These are phyloP conservation scores for Porcisia hertigi DNA, from an alignment of 208 protist species.

Conservation along the genomic window DNA sequence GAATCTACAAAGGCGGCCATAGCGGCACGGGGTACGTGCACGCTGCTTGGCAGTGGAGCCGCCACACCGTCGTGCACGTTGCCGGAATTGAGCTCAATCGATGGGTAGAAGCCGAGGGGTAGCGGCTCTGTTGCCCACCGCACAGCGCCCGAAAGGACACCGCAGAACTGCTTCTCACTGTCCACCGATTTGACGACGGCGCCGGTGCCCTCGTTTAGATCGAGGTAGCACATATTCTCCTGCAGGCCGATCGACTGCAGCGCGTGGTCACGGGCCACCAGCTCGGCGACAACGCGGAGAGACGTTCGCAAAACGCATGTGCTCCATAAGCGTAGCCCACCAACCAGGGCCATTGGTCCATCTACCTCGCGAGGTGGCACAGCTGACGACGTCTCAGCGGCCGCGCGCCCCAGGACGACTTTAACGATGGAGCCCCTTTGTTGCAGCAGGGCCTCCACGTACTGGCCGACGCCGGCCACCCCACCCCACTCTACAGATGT, in stretches of 20 bases:
- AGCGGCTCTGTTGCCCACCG: slow-evolving; percentile 34
- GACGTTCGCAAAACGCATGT: slow-evolving; percentile 32
- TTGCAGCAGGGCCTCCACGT: slow-evolving; percentile 27
- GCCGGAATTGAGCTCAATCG: slow-evolving; percentile 32
- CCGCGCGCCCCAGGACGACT: slow-evolving; percentile 24
- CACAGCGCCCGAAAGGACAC: slow-evolving; percentile 14
- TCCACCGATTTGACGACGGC: slow-evolving; percentile 26
- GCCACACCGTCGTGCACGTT: slow-evolving; percentile 16
- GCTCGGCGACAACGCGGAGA: slow-evolving; percentile 32
- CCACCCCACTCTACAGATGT: slow-evolving; percentile 26
- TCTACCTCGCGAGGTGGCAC: slow-evolving; percentile 20
- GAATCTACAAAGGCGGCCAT: slow-evolving; percentile 29
- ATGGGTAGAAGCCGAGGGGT: slow-evolving; percentile 34
- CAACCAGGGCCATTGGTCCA: slow-evolving; percentile 30
- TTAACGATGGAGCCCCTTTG: slow-evolving; percentile 11
- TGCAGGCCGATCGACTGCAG: slow-evolving; percentile 34
- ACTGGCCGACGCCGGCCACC: slow-evolving; percentile 12
- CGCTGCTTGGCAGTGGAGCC: slow-evolving; percentile 19
- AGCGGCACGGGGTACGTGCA: slow-evolving; percentile 14
- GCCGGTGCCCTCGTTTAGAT: slow-evolving; percentile 38
- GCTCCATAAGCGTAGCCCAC: slow-evolving; percentile 28
- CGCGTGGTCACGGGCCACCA: slow-evolving; percentile 36
- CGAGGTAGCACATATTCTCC: slow-evolving; percentile 34
- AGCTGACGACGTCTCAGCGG: not conserved
- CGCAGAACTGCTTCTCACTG: slow-evolving; percentile 19